phyloP scores from a whole-genome alignment of 257 asterid genomes.

The Solanum chmielewskii region DNA sequence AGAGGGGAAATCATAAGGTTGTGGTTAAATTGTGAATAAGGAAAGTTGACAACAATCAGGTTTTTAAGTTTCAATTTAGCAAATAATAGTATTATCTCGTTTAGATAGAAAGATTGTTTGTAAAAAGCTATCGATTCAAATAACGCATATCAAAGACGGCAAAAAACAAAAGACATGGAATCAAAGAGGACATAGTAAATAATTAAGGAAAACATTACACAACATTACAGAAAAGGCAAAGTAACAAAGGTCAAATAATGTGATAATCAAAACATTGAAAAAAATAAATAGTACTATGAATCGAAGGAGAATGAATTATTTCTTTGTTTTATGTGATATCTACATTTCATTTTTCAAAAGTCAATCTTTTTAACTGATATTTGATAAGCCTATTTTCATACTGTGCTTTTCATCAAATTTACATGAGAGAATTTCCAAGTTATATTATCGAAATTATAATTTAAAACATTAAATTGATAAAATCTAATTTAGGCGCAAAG shows the following conservation, averaged over 20 bases:
- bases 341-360: neutral
- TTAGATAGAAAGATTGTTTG: neutral
- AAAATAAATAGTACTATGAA: neutral
- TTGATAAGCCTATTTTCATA: neutral
- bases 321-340: neutral
- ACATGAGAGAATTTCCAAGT: neutral
- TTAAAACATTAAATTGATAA: neutral
- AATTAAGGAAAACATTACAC: neutral
- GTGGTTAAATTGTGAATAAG: neutral
- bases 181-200: neutral
- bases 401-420: neutral
- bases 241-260: neutral
- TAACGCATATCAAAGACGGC: neutral
- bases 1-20: neutral
- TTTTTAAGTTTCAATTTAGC: neutral
- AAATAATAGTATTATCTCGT: neutral
- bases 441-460: neutral
- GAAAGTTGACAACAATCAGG: neutral
- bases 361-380: neutral
- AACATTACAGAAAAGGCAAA: neutral
- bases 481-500: neutral
- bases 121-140: neutral
- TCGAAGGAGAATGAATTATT: neutral
- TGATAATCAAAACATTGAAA: neutral
- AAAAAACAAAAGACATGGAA: neutral